Evolutionary conservation across 2,329 filamentous ascomycete species (phyloP).

Genomic region (Hypoxylon sp.): DNA sequence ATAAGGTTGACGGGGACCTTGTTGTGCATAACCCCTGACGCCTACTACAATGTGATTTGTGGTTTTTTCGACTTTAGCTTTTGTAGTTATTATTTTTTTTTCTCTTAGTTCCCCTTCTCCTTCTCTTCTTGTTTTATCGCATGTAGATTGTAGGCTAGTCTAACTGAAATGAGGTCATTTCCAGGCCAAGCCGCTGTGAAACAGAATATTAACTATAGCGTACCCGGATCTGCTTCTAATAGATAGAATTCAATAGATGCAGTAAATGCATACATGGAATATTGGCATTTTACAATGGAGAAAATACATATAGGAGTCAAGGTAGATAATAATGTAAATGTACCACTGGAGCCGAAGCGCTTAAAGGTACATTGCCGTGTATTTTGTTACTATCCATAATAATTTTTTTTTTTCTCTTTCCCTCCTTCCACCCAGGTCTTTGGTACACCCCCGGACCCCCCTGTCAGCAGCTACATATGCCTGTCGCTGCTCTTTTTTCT

Average conservation of each 20-base stretch:
- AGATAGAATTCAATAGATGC: background rate
- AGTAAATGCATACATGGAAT: constrained; percentile 11
- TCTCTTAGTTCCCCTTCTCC: background rate
- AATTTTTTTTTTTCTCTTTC: constrained; percentile 10
- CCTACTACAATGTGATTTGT: constrained; percentile 26
- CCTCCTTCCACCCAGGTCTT: constrained; percentile 45
- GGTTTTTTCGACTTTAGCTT: constrained; percentile 2
- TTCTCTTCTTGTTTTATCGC: background rate
- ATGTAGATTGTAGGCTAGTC: constrained; percentile 14
- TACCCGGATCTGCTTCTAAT: constrained; percentile 32
- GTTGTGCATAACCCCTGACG: constrained; percentile 36
- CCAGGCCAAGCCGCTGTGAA: constrained; percentile 30
- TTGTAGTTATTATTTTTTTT: background rate
- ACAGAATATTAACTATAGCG: constrained; percentile 30
- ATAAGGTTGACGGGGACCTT: constrained; percentile 41
- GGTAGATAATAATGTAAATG: constrained; percentile 1
- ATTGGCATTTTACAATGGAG: constrained; percentile 2
- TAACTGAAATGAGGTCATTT: constrained; percentile 38
- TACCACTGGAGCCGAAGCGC: constrained; percentile 29
- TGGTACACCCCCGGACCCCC: constrained; percentile 42
- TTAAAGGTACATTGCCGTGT: constrained; percentile 10
- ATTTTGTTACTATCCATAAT: constrained; percentile 11
- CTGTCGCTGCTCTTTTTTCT: constrained; percentile 37
- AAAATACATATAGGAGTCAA: constrained; percentile 19
- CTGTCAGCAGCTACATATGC: constrained; percentile 30